Percentiles rank a stretch among this genome's conserved stretches.
These are phyloP conservation scores for Wallemia hederae DNA, from an alignment of 1,284 basidiomycete genomes.

Conservation along the genomic window DNA sequence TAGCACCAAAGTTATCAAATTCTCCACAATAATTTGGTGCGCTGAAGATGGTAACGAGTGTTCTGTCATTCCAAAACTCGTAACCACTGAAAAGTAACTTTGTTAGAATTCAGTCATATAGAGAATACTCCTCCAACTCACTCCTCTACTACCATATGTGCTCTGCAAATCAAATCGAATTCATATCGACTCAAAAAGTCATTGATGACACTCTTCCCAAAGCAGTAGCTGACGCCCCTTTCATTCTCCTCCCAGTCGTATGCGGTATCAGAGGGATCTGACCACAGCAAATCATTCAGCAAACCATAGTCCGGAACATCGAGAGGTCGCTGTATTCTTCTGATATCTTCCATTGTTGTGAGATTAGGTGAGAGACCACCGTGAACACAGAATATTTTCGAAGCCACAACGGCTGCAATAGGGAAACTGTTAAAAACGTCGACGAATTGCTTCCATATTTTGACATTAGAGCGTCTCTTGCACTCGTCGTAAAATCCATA, in stretches of 20 bases:
- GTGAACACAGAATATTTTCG: conserved; percentile 99
- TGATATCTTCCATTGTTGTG: conserved; percentile 95
- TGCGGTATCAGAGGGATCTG: conserved; percentile 90
- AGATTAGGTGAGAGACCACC: conserved; percentile 93
- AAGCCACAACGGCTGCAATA: conserved; percentile 92
- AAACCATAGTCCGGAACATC: conserved; percentile 99
- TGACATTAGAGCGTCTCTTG: conserved; percentile 96
- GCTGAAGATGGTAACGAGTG: conserved; percentile 91
- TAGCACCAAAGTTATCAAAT: conserved; percentile 88
- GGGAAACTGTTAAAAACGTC: conserved; percentile 98
- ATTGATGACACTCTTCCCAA: conserved; percentile 90
- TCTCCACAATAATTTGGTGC: conserved; percentile 93
- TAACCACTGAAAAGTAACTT: conserved; percentile 38
- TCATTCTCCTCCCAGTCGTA: conserved; percentile 99
- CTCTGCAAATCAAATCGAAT: conserved; percentile 97
- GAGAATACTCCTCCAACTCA: conserved; percentile 1
- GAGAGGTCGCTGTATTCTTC: conserved; percentile 86
- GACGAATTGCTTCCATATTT: conserved; percentile 99
- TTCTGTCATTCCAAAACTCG: conserved; percentile 98
- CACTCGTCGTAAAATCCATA: conserved; percentile 99
- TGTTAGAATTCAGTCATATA: not conserved
- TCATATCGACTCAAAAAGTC: conserved; percentile 60
- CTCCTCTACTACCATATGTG: conserved; percentile 94
- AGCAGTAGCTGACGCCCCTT: conserved; percentile 97
- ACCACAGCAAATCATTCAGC: conserved; percentile 92